Conservation (phyloP, 352 stramenopile genomes). For the Pythium coloratum region DNA sequence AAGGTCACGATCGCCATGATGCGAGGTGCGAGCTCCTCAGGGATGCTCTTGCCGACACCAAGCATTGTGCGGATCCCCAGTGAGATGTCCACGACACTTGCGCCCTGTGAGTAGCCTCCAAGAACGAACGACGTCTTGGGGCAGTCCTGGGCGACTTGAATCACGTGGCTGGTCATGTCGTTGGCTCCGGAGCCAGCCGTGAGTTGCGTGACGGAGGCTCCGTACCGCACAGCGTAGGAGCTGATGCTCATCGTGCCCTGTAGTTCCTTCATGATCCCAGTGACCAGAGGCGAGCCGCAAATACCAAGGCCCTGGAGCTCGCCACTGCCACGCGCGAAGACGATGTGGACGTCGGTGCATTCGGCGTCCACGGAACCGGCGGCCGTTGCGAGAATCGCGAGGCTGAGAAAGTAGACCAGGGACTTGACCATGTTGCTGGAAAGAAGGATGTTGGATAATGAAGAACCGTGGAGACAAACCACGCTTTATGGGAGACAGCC, state of each 20-base stretch:
- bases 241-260: constrained; percentile 30
- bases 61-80: constrained; percentile 24
- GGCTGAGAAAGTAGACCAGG: too few species aligned
- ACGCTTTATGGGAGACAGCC: too few species aligned
- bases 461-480: too few species aligned
- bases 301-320: constrained; percentile 31
- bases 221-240: constrained; percentile 34
- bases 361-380: too few species aligned
- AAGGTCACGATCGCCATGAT: constrained; percentile 10
- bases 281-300: constrained; percentile 26
- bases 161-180: constrained; percentile 36
- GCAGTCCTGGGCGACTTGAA: constrained; percentile 24
- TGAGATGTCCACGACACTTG: constrained; percentile 30
- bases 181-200: constrained; percentile 30
- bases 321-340: constrained; percentile 36
- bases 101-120: constrained; percentile 15
- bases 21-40: neutral
- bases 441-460: too few species aligned
- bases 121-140: constrained; percentile 15
- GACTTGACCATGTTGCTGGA: too few species aligned
- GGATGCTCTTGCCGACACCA: neutral
- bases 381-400: neutral
- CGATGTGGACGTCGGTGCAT: neutral
- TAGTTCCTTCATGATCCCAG: constrained; percentile 27
- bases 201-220: constrained; percentile 20